These are phyloP conservation scores for Colletotrichum gigasporum DNA, from an alignment of 2,329 filamentous ascomycete genomes.

Conservation along the genomic window DNA sequence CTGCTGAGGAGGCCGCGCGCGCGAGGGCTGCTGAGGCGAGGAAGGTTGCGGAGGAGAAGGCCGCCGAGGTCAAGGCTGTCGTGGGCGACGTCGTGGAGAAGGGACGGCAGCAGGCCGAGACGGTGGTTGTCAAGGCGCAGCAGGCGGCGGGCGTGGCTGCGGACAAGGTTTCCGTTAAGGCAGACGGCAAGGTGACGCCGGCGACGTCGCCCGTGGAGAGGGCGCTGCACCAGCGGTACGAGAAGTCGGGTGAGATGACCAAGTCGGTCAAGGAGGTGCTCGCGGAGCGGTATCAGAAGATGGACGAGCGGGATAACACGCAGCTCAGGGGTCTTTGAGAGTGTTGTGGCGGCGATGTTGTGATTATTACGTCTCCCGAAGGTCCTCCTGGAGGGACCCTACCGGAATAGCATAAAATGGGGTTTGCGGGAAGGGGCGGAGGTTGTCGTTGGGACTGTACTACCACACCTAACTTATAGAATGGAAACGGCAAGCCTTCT, in stretches of 20 bases:
- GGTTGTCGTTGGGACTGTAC: constrained; percentile 15
- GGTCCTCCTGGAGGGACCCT: neutral
- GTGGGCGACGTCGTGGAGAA: constrained; percentile 27
- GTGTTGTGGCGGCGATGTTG: neutral
- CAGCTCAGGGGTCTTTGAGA: constrained; percentile 47
- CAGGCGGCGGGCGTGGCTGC: constrained; percentile 36
- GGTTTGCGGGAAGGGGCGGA: neutral
- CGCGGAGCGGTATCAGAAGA: constrained; percentile 62
- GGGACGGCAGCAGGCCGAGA: constrained; percentile 23
- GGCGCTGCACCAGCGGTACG: constrained; percentile 62
- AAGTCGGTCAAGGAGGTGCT: constrained; percentile 64
- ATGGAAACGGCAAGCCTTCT: constrained; percentile 22
- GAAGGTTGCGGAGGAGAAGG: constrained; percentile 16
- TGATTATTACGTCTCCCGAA: neutral
- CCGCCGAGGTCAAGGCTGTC: constrained; percentile 27
- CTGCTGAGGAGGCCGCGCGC: constrained; percentile 27
- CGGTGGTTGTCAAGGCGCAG: constrained; percentile 40
- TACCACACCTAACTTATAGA: constrained; percentile 28
- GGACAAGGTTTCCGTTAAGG: constrained; percentile 42
- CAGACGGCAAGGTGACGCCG: constrained; percentile 51
- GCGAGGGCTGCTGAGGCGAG: constrained; percentile 24
- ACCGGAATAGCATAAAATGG: neutral
- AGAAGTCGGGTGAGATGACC: constrained; percentile 50
- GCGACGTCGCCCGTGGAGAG: constrained; percentile 54
- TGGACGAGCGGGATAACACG: constrained; percentile 56